These are phyloP conservation scores for Litchi chinensis DNA, from an alignment of 345 rosid genomes.

Conservation along the genomic window DNA sequence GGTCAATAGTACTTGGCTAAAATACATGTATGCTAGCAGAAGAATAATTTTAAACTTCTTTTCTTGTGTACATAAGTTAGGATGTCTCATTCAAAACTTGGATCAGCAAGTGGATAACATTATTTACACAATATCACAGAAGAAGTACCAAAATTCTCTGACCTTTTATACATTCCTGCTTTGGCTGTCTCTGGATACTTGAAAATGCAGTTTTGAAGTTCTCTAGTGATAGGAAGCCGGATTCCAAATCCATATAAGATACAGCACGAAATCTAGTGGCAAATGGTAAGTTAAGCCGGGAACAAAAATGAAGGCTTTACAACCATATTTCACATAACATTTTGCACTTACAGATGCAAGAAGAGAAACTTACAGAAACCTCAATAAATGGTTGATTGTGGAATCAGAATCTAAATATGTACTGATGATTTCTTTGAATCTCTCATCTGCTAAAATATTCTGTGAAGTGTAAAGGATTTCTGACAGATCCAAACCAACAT, in stretches of 20 bases:
- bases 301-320: conserved; percentile 17
- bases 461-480: conserved; percentile 48
- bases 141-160: conserved; percentile 6
- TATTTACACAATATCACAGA: neutral
- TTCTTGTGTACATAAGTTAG: neutral
- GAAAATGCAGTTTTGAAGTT: conserved; percentile 76
- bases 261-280: conserved; percentile 69
- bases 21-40: neutral
- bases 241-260: conserved; percentile 63
- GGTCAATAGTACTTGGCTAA: neutral
- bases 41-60: neutral
- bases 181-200: conserved; percentile 69
- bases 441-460: conserved; percentile 63
- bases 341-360: conserved; percentile 5
- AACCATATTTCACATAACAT: conserved; percentile 23
- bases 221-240: conserved; percentile 70
- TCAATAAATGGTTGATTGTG: conserved; percentile 60
- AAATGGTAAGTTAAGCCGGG: conserved; percentile 19
- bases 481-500: neutral
- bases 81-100: neutral
- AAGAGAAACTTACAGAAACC: conserved; percentile 68
- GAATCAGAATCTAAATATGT: conserved; percentile 49
- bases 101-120: neutral
- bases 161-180: conserved; percentile 84
- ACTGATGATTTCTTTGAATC: conserved; percentile 63